Evolutionary conservation across 352 stramenopile genomes (phyloP).

Genomic region (Globisporangium canariense): DNA sequence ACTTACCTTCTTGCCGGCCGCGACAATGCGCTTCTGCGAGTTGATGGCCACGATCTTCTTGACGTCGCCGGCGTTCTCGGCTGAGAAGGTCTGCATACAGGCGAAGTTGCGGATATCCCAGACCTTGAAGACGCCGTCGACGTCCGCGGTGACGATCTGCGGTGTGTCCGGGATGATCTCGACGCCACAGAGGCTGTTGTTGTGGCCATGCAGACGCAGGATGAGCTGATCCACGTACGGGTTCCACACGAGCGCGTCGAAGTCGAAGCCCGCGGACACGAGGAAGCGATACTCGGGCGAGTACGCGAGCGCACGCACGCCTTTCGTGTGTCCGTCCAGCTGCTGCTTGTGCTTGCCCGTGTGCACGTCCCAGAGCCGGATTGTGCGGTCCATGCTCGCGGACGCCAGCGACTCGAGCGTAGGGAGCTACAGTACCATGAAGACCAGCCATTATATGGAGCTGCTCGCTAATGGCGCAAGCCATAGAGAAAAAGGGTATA

Average conservation of each 20-base stretch:
- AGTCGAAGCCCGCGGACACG: slow-evolving; percentile 86
- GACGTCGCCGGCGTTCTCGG: slow-evolving; percentile 65
- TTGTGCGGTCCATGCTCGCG: slow-evolving; percentile 86
- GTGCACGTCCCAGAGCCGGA: slow-evolving; percentile 87
- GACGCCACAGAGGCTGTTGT: slow-evolving; percentile 80
- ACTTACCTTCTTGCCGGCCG: slow-evolving; percentile 62
- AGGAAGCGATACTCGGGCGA: slow-evolving; percentile 85
- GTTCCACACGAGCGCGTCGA: slow-evolving; percentile 88
- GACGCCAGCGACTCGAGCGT: slow-evolving; percentile 81
- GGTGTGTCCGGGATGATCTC: slow-evolving; percentile 84
- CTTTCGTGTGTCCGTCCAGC: slow-evolving; percentile 81
- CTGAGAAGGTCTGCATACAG: slow-evolving; percentile 87
- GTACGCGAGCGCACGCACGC: slow-evolving; percentile 77
- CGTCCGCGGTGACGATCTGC: slow-evolving; percentile 85
- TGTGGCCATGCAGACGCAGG: slow-evolving; percentile 80
- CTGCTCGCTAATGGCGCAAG: neutral
- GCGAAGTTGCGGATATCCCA: slow-evolving; percentile 90
- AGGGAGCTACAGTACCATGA: slow-evolving; percentile 36
- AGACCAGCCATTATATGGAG: no score
- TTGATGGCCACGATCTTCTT: slow-evolving; percentile 71
- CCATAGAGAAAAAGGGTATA: neutral
- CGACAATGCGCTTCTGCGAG: slow-evolving; percentile 73
- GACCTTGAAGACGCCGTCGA: slow-evolving; percentile 84
- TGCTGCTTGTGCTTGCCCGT: slow-evolving; percentile 85
- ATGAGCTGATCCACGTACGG: slow-evolving; percentile 89